Evolutionary conservation across 495 filamentous ascomycete genomes (phyloP), one percentile per base, ranked within the genome.

Genomic region (Tuber magnatum): DNA sequence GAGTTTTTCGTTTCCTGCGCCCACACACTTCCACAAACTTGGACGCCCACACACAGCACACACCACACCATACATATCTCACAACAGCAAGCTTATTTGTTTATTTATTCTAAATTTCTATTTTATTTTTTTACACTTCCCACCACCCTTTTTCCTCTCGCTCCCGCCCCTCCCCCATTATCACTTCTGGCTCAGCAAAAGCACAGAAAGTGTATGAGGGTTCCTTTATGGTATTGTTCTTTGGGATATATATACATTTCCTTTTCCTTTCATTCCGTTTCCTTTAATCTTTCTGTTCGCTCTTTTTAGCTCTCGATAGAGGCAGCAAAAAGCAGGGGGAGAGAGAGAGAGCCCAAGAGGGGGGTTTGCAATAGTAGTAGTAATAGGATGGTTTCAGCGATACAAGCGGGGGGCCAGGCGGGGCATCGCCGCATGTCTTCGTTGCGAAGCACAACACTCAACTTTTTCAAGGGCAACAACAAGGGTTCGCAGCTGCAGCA

Each of bases 391-490:
- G 74, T 76, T 80, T 56, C 78, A 74, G 71, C 74, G 77, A 76
- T 74, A 69, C 73, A 77, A 41, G 77, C 73, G 77, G 77, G 77
- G 77, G 77, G 77, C 71, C 77, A 77, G 74, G 69, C 44, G 68
- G 77, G 77, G 72, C 78, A 80, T 78, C 80, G 80, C 40, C 75
- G 80, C 48, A 81, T 81, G 74, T 74, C 75, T 43, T 81, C 80
- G 18, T 76, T 81, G 71, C 79, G 74, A 75, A 82, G 78, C 39
- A 74, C 80, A 32, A 82, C 80, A 35, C 73, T 80, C 74, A 82
- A 82, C 77, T 82, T 82, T 68, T 82, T 81, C 70, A 82, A 79
- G 72, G 72, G 74, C 72, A 79, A 73, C 51, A 81, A 46, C 65
- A 82, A 73, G 43, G 76, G 73, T 68, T 41, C 71, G 61, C 73